Evolutionary conservation across 768 basidiomycete genomes (phyloP).

Genomic region (Phylloporus arenicola): DNA sequence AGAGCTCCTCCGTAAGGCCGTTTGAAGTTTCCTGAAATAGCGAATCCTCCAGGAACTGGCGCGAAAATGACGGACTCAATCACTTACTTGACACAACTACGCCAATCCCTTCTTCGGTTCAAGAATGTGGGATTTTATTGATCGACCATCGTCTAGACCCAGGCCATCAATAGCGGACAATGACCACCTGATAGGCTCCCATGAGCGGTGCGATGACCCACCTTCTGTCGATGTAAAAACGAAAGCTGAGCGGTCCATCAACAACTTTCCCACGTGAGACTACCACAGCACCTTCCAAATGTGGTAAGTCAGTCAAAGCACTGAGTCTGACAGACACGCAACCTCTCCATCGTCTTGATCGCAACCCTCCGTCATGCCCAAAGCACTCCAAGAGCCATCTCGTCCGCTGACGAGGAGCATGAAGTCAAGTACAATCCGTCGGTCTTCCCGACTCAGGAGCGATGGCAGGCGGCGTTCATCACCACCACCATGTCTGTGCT

Average conservation of each 20-base stretch:
- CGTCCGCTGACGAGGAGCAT: constrained; percentile 26
- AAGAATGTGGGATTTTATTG: neutral
- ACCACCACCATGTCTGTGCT: constrained; percentile 12
- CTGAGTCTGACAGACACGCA: neutral
- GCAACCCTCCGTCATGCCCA: constrained; percentile 15
- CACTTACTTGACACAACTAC: no score
- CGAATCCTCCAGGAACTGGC: neutral
- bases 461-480: neutral
- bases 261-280: constrained; percentile 14
- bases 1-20: neutral
- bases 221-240: neutral
- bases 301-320: constrained; percentile 8
- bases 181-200: neutral
- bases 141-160: neutral
- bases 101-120: no score
- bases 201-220: neutral
- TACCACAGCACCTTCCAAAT: constrained; percentile 32
- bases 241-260: neutral
- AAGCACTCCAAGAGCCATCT: constrained; percentile 3
- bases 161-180: neutral
- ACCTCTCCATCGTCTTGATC: neutral
- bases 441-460: constrained; percentile 21
- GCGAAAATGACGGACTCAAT: neutral
- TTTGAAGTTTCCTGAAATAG: neutral
- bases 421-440: constrained; percentile 9